A percentile compares a stretch with the other conserved stretches of the same genome.
phyloP scores from a whole-genome alignment of 257 asterid species.

The Nicotiana sylvestris region DNA sequence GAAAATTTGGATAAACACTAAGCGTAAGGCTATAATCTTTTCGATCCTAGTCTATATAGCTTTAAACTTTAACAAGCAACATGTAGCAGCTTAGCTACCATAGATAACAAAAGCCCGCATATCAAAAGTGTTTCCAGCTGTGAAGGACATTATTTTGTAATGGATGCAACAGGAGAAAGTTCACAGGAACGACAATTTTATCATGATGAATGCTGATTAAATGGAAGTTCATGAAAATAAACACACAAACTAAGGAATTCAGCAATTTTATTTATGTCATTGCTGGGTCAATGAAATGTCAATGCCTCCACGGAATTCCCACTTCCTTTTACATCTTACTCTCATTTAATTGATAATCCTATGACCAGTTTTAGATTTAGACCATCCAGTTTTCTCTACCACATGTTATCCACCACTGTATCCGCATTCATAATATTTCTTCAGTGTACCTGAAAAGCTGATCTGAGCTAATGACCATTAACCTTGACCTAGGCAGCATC shows the following conservation, averaged over 20 bases:
- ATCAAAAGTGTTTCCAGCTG: neutral
- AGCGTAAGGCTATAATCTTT: neutral
- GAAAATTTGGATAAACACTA: neutral
- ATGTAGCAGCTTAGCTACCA: neutral
- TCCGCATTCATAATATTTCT: neutral
- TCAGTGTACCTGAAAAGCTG: neutral
- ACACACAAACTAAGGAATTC: neutral
- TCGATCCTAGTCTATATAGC: neutral
- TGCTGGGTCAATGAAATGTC: neutral
- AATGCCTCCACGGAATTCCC: slow-evolving; percentile 2
- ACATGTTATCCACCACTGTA: neutral
- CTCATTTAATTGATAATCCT: neutral
- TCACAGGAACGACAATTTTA: neutral
- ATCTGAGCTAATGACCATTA: neutral
- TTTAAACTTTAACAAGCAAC: neutral
- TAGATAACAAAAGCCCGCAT: neutral
- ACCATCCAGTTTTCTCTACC: neutral
- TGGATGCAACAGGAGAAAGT: neutral
- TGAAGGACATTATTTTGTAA: neutral
- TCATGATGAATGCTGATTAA: neutral
- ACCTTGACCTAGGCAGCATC: neutral
- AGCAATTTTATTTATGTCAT: slow-evolving; percentile 5
- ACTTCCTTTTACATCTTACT: slow-evolving; percentile 1
- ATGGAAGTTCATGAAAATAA: slow-evolving; percentile 8
- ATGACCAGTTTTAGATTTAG: neutral